These are phyloP conservation scores for Oropetium thomaeum DNA, from an alignment of 176 grass and related monocot species.

Conservation along the genomic window DNA sequence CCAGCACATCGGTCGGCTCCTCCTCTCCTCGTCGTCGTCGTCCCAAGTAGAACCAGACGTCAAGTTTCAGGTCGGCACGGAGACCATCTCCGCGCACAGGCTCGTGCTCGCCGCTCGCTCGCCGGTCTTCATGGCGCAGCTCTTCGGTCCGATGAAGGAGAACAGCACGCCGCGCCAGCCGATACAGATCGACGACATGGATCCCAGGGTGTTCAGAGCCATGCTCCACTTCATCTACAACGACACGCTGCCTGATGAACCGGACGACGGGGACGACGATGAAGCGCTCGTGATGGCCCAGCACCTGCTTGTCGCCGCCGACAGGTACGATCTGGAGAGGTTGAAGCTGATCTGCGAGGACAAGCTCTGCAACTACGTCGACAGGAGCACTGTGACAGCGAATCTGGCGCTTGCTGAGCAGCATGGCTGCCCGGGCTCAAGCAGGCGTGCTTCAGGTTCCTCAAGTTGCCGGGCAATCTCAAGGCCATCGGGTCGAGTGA, in stretches of 20 bases:
- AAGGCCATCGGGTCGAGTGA: not conserved
- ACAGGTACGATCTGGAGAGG: constrained; percentile 2
- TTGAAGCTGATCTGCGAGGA: constrained; percentile 14
- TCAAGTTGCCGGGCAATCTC: not conserved
- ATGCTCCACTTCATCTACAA: constrained; percentile 44
- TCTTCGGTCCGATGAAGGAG: constrained; percentile 17
- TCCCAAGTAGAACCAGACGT: not conserved
- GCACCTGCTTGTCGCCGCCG: constrained; percentile 26
- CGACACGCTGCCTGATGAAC: not conserved
- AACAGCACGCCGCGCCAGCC: not conserved
- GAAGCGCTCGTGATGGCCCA: not conserved
- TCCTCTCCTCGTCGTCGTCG: too few species aligned
- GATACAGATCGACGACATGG: constrained; percentile 17
- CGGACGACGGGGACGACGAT: too few species aligned
- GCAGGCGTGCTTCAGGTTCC: not conserved
- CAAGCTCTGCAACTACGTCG: not conserved
- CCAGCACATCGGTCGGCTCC: constrained; percentile 15
- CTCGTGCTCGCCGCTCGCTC: constrained; percentile 14
- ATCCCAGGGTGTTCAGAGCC: not conserved
- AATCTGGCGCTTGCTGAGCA: constrained; percentile 23
- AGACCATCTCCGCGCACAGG: not conserved
- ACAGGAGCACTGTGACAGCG: not conserved
- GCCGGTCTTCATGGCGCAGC: constrained; percentile 16
- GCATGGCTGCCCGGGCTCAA: constrained; percentile 21
- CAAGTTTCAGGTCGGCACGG: not conserved